phyloP scores from a whole-genome alignment of 768 basidiomycete species.

The Russula sp. region DNA sequence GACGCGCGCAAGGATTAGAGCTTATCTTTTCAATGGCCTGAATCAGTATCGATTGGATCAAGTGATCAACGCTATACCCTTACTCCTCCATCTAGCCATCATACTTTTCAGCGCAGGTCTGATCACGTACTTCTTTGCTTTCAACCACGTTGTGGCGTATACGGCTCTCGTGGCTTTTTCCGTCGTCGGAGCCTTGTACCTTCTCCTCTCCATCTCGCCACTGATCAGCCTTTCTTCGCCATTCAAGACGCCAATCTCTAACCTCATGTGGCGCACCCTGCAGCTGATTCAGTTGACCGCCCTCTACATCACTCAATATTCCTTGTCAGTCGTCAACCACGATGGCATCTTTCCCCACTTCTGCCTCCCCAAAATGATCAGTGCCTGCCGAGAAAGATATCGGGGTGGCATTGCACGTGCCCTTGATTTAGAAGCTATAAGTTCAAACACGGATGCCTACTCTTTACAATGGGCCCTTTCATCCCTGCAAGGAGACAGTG shows the following conservation, averaged over 20 bases:
- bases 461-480: constrained; percentile 9
- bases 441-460: constrained; percentile 2
- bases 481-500: neutral
- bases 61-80: constrained; percentile 3
- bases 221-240: constrained; percentile 13
- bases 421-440: neutral
- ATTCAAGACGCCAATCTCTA: constrained; percentile 17
- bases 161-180: neutral
- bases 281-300: neutral
- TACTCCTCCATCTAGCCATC: constrained; percentile 17
- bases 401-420: constrained; percentile 7
- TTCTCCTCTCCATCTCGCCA: constrained; percentile 11
- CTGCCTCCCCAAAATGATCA: constrained; percentile 7
- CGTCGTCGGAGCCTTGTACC: neutral
- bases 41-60: constrained; percentile 1
- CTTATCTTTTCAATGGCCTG: constrained; percentile 14
- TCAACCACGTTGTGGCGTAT: constrained; percentile 13
- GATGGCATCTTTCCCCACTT: neutral
- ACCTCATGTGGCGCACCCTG: constrained; percentile 2
- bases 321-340: neutral
- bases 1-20: constrained; percentile 14
- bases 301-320: neutral
- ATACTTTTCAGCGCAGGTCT: constrained; percentile 17
- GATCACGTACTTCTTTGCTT: constrained; percentile 7
- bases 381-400: constrained; percentile 3